These are phyloP conservation scores for Teunomyces tritomae DNA, from an alignment of 805 yeast species.

Conservation along the genomic window DNA sequence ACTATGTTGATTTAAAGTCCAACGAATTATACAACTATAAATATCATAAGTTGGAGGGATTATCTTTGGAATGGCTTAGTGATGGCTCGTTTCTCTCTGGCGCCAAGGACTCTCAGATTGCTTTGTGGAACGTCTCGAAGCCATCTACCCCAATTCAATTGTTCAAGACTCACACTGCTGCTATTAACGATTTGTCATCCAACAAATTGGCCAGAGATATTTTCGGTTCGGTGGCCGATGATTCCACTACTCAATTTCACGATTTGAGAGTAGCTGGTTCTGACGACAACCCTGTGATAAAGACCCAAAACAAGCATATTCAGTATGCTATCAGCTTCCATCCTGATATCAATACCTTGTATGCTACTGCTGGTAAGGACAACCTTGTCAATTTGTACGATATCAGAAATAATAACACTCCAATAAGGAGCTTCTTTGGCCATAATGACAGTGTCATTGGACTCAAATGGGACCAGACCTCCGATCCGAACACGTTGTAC, in stretches of 20 bases:
- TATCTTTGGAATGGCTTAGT: slow-evolving; percentile 66
- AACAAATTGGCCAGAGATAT: slow-evolving; percentile 35
- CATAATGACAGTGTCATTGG: slow-evolving; percentile 48
- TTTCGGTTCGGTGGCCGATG: slow-evolving; percentile 74
- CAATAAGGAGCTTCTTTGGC: slow-evolving; percentile 66
- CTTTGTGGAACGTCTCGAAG: slow-evolving; percentile 61
- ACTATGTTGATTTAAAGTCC: slow-evolving; percentile 34
- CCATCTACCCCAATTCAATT: slow-evolving; percentile 46
- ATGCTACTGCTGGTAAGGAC: slow-evolving; percentile 80
- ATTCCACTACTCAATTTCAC: slow-evolving; percentile 56
- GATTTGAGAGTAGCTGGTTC: slow-evolving; percentile 46
- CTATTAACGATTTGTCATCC: slow-evolving; percentile 69
- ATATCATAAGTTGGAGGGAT: slow-evolving; percentile 66
- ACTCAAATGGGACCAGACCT: slow-evolving; percentile 48
- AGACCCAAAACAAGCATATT: slow-evolving; percentile 47
- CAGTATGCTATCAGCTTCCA: slow-evolving; percentile 70
- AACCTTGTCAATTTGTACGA: slow-evolving; percentile 75
- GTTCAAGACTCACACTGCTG: slow-evolving; percentile 51
- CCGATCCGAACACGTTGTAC: slow-evolving; percentile 50
- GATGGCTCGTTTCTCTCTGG: slow-evolving; percentile 54
- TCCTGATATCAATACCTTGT: slow-evolving; percentile 49
- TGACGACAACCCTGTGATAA: slow-evolving; percentile 40
- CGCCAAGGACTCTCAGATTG: slow-evolving; percentile 64
- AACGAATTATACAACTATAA: slow-evolving; percentile 29
- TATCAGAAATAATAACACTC: slow-evolving; percentile 55